Percentiles rank a stretch among this genome's conserved stretches.
These are phyloP conservation scores for Escallonia herrerae DNA, from an alignment of 129 eudicot species.

Conservation along the genomic window DNA sequence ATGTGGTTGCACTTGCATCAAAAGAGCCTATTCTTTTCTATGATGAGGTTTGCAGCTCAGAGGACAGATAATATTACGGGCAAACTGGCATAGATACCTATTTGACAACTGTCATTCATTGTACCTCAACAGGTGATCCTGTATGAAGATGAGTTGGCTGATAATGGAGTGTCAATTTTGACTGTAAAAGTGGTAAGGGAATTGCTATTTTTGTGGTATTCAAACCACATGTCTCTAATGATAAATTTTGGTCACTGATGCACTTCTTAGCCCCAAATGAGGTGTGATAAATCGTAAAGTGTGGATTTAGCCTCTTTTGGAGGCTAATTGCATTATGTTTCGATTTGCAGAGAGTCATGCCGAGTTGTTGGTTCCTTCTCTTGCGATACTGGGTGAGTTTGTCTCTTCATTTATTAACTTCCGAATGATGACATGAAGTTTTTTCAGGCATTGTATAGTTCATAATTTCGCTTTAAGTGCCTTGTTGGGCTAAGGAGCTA, in stretches of 20 bases:
- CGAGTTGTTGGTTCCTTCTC: slow-evolving; percentile 96
- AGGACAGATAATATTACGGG: slow-evolving; percentile 9
- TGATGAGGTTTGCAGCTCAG: slow-evolving; percentile 56
- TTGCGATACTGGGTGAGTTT: slow-evolving; percentile 98
- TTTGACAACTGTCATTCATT: slow-evolving; percentile 6
- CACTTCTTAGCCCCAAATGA: too few species aligned
- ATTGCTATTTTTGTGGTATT: too few species aligned
- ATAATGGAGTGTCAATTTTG: slow-evolving; percentile 85
- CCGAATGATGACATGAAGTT: not conserved
- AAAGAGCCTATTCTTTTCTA: slow-evolving; percentile 94
- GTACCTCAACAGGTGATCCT: slow-evolving; percentile 53
- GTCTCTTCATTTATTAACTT: not conserved
- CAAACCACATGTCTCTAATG: too few species aligned
- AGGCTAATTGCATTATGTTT: slow-evolving; percentile 6
- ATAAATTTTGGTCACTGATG: too few species aligned
- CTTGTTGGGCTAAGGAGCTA: not conserved
- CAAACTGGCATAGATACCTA: not conserved
- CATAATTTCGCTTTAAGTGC: not conserved
- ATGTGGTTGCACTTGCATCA: slow-evolving; percentile 67
- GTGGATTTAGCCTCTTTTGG: too few species aligned
- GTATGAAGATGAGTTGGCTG: slow-evolving; percentile 96
- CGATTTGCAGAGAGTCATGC: slow-evolving; percentile 85
- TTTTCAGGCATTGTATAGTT: not conserved
- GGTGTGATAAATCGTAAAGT: too few species aligned
- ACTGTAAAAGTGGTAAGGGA: slow-evolving; percentile 90